phyloP scores from a whole-genome alignment of 2,329 filamentous ascomycete species.

The Chaetomium strumarium region DNA sequence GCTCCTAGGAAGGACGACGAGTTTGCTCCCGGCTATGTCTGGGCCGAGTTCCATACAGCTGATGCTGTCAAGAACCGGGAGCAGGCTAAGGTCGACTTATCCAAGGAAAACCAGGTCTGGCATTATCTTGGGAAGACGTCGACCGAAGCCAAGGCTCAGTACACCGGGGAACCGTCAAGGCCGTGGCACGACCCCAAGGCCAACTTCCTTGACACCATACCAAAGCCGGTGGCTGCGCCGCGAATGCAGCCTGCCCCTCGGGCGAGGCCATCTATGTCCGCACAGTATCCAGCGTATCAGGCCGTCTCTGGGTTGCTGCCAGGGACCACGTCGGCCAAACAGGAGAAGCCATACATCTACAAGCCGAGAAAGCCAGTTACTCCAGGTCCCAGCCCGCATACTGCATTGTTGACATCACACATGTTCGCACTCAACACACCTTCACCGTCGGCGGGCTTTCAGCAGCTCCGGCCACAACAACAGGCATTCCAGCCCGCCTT shows the following conservation, averaged over 20 bases:
- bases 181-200: constrained; percentile 61
- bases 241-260: constrained; percentile 18
- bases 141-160: constrained; percentile 86
- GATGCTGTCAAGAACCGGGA: constrained; percentile 47
- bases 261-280: constrained; percentile 16
- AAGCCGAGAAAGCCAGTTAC: constrained; percentile 40
- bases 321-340: constrained; percentile 20
- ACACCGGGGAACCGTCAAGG: constrained; percentile 66
- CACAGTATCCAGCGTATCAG: constrained; percentile 18
- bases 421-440: constrained; percentile 30
- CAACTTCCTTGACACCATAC: constrained; percentile 67
- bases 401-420: constrained; percentile 31
- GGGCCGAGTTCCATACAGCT: constrained; percentile 73
- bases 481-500: constrained; percentile 9
- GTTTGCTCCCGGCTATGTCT: constrained; percentile 63
- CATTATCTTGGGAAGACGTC: constrained; percentile 81
- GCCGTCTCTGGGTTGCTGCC: constrained; percentile 2
- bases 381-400: constrained; percentile 10
- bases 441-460: constrained; percentile 24
- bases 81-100: constrained; percentile 65
- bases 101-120: constrained; percentile 73
- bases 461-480: constrained; percentile 10
- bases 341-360: constrained; percentile 48
- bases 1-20: constrained; percentile 59
- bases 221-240: constrained; percentile 33